Evolutionary conservation across 768 basidiomycete genomes (phyloP), one percentile per base, ranked within the genome.

Genomic region (Pisolithus microcarpus): DNA sequence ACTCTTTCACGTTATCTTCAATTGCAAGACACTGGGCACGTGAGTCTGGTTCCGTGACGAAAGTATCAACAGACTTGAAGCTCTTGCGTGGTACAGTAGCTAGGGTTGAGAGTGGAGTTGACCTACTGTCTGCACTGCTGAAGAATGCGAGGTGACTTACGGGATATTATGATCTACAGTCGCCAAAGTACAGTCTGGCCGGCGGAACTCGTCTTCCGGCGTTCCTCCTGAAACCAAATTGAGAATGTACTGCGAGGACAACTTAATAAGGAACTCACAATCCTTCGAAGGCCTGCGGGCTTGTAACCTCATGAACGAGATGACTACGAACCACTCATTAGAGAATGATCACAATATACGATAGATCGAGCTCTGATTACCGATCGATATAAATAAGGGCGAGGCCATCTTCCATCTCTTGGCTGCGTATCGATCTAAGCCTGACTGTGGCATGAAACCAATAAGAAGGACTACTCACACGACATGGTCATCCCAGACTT

Each of bases 401-500:
- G 44, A 86, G 74, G 44, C 87, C 89, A 60, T 88, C 82, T 40
- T 87, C 80, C 57, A 87, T 81, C 52, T 77, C 66, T 61, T 87
- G 78, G 36, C 90, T 91, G 60, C 42, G 57, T 38, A 19, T 3
- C 26, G 26, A 28, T 26, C 4, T 58, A 46, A 63, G 52, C 23
- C 26, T 51, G 49, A 43, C 47, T 49, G 21, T 26, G 23, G 28
- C 67, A 24, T 34, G 4, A 43, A 28, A 23, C 9, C 15, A 11
- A 46, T 47, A 28, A 57, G 34, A 59, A 10, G 34, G 13, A 15
- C 30, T 7, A 46, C 88, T 55, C 61, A 91, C 82, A 97, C 87
- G 63, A 95, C 81, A 72, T 97, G 95, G 66, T 97, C 92, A 58
- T 96, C 91, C 84, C 90, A 96, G 56, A 97, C 91, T 74, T 97